Evolutionary conservation across 75 land plant genomes (phyloP).

Genomic region (Sequoia sempervirens): DNA sequence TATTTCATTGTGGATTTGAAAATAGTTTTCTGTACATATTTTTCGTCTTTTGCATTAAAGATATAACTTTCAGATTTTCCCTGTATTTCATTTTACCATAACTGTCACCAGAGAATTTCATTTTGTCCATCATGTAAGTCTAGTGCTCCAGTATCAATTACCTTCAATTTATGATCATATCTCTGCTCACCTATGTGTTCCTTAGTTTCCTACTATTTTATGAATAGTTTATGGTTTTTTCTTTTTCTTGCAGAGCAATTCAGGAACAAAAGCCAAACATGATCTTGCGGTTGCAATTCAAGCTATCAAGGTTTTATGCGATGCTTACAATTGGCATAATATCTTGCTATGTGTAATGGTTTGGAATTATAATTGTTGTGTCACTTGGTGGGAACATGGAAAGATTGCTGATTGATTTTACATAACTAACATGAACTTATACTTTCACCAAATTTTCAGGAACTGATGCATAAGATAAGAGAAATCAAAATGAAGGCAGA

Average conservation of each 20-base stretch:
- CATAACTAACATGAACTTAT: neutral
- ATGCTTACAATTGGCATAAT: neutral
- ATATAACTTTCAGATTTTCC: neutral
- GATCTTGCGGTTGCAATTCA: slow-evolving; percentile 96
- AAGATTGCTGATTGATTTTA: neutral
- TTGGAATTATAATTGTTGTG: neutral
- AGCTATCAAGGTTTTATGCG: slow-evolving; percentile 78
- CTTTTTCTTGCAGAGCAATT: slow-evolving; percentile 69
- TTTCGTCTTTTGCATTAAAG: neutral
- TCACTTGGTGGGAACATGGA: neutral
- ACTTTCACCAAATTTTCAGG: slow-evolving; percentile 39
- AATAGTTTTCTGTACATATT: neutral
- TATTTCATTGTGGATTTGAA: neutral
- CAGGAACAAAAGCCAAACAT: slow-evolving; percentile 96
- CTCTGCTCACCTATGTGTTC: neutral
- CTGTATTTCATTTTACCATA: neutral
- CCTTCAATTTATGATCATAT: neutral
- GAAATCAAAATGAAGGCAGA: slow-evolving; percentile 97
- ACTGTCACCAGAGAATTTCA: neutral
- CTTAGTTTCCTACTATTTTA: neutral
- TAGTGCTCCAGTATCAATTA: neutral
- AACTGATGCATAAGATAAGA: slow-evolving; percentile 80
- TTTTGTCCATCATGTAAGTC: neutral
- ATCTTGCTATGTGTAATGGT: neutral
- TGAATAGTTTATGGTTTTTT: neutral